Evolutionary conservation across 208 protist genomes (phyloP).

Genomic region (Crithidia acanthocephali): DNA sequence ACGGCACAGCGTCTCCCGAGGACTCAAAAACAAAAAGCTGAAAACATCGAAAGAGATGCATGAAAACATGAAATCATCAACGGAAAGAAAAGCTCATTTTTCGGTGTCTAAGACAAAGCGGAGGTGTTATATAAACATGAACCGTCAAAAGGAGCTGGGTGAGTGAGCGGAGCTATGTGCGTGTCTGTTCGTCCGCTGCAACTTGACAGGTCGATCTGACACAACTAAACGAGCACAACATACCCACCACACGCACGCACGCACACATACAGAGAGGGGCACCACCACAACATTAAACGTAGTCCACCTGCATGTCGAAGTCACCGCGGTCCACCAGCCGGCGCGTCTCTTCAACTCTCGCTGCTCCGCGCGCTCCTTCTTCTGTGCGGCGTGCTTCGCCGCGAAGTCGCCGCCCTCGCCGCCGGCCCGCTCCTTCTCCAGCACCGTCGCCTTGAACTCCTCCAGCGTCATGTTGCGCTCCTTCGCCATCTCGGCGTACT

Average conservation of each 20-base stretch:
- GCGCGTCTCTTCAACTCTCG: slow-evolving; percentile 59
- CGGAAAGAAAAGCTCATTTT: neutral
- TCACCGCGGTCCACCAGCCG: slow-evolving; percentile 21
- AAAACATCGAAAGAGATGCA: too few species aligned
- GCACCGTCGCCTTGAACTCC: slow-evolving; percentile 44
- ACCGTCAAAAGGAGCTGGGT: too few species aligned
- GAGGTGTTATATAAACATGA: too few species aligned
- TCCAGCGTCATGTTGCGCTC: slow-evolving; percentile 64
- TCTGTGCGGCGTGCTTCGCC: slow-evolving; percentile 8
- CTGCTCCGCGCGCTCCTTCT: slow-evolving; percentile 44
- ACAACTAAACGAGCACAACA: neutral
- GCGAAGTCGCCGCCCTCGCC: slow-evolving; percentile 9
- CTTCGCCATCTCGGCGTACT: slow-evolving; percentile 66
- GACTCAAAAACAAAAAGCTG: too few species aligned
- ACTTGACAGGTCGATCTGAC: too few species aligned
- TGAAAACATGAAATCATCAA: too few species aligned
- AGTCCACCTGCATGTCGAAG: slow-evolving; percentile 51
- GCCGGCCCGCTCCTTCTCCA: slow-evolving; percentile 13
- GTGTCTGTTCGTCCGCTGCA: neutral
- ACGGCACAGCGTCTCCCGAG: neutral
- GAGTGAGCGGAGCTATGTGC: neutral
- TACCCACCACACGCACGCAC: neutral
- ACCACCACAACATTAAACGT: slow-evolving; percentile 30
- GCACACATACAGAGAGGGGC: slow-evolving; percentile 1
- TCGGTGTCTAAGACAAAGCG: too few species aligned